Evolutionary conservation across 2,329 filamentous ascomycete species (phyloP).

Genomic region (Apiospora koreana): DNA sequence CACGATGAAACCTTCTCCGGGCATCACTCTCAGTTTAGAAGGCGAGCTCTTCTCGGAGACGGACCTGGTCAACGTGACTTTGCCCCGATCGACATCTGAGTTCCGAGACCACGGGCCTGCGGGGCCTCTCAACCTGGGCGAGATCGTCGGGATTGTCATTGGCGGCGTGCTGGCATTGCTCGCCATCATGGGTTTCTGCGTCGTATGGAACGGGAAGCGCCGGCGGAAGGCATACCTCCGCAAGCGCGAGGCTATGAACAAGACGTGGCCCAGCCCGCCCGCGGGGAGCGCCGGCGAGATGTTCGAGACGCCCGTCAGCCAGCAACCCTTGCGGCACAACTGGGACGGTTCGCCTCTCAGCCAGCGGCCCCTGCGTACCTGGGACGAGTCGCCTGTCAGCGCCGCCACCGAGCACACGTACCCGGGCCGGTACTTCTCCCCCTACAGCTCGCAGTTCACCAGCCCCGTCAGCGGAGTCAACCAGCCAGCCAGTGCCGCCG

Average conservation of each 20-base stretch:
- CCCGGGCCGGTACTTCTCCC: slow-evolving; percentile 53
- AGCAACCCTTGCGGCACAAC: slow-evolving; percentile 49
- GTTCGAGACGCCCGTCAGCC: slow-evolving; percentile 55
- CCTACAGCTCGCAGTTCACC: slow-evolving; percentile 60
- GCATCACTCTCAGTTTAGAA: slow-evolving; percentile 20
- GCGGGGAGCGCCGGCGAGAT: slow-evolving; percentile 34
- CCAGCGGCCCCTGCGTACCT: slow-evolving; percentile 52
- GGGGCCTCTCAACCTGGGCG: slow-evolving; percentile 52
- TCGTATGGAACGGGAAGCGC: slow-evolving; percentile 59
- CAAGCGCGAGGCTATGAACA: slow-evolving; percentile 43
- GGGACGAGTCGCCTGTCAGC: slow-evolving; percentile 55
- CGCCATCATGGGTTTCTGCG: slow-evolving; percentile 47
- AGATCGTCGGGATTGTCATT: slow-evolving; percentile 59
- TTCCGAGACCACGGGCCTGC: slow-evolving; percentile 43
- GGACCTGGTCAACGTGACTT: slow-evolving; percentile 49
- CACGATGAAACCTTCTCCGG: too few species aligned
- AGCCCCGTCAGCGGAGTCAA: slow-evolving; percentile 54
- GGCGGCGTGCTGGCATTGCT: slow-evolving; percentile 52
- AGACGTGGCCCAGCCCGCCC: slow-evolving; percentile 43
- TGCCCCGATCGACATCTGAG: slow-evolving; percentile 43
- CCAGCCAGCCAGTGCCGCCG: slow-evolving; percentile 8
- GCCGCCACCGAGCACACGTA: slow-evolving; percentile 41
- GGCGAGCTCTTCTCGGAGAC: slow-evolving; percentile 53
- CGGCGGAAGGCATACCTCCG: slow-evolving; percentile 54
- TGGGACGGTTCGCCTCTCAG: slow-evolving; percentile 57